Conservation (phyloP, 495 filamentous ascomycete species). For the Amphirosellinia nigrospora region DNA sequence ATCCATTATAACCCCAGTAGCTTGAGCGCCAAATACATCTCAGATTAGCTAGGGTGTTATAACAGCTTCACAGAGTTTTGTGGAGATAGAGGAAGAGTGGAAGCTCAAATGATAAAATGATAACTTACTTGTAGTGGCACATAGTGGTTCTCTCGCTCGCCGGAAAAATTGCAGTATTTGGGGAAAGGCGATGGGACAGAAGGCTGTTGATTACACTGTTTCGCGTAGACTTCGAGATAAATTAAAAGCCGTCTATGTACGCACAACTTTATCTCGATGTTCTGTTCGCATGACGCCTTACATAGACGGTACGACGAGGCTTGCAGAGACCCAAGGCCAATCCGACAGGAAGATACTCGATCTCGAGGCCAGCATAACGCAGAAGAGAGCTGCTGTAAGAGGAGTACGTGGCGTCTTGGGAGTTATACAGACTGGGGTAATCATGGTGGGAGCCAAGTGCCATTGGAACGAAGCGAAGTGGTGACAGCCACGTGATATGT, state of each 20-base stretch:
- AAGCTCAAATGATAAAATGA: neutral
- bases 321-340: constrained; percentile 8
- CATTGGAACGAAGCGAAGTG: constrained; percentile 7
- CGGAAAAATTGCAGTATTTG: neutral
- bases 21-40: neutral
- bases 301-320: neutral
- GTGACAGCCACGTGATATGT: constrained; percentile 7
- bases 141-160: neutral
- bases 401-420: neutral
- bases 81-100: neutral
- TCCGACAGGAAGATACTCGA: constrained; percentile 6
- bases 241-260: neutral
- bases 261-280: neutral
- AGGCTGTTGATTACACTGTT: neutral
- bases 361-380: neutral
- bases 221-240: neutral
- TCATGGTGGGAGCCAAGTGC: constrained; percentile 2
- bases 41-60: neutral
- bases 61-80: neutral
- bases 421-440: constrained; percentile 17
- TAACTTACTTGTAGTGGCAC: constrained; percentile 17
- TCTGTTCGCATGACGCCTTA: constrained; percentile 3
- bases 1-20: constrained; percentile 17
- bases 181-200: neutral
- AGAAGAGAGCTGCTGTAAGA: neutral